A percentile compares a stretch with the other conserved stretches of the same genome.
Evolutionary conservation across 257 asterid species (phyloP).

Genomic region (Solanum phureja): DNA sequence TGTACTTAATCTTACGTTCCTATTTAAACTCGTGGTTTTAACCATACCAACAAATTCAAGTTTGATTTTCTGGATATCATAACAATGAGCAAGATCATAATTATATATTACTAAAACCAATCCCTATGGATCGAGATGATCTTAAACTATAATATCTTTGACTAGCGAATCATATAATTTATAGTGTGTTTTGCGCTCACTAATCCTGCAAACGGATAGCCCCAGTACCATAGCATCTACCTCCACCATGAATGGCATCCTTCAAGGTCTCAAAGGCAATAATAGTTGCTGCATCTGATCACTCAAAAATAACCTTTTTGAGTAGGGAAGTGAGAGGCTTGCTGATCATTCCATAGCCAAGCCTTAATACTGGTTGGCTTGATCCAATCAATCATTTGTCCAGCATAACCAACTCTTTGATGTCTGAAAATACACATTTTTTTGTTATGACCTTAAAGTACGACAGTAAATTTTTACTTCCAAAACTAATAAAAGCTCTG

Average conservation of each 20-base stretch:
- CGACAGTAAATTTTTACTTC: not conserved
- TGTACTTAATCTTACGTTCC: not conserved
- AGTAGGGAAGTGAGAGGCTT: not conserved
- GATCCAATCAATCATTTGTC: not conserved
- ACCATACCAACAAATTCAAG: not conserved
- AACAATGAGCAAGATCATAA: not conserved
- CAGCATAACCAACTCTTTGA: not conserved
- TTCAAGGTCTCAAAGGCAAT: not conserved
- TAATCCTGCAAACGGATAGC: not conserved
- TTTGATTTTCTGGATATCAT: not conserved
- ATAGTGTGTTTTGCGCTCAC: not conserved
- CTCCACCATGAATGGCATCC: not conserved
- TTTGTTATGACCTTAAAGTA: not conserved
- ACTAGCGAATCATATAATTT: not conserved
- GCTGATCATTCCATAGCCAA: not conserved
- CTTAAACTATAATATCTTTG: not conserved
- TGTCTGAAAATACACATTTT: not conserved
- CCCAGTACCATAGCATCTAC: not conserved
- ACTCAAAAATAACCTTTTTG: not conserved
- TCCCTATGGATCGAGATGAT: not conserved
- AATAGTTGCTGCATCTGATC: not conserved
- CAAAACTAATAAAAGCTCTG: not conserved
- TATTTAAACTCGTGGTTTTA: not conserved
- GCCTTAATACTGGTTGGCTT: not conserved
- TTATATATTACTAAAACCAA: not conserved